Evolutionary conservation across 2,329 filamentous ascomycete genomes (phyloP), one percentile per base, ranked within the genome.

Genomic region (Pezicula radicicola): DNA sequence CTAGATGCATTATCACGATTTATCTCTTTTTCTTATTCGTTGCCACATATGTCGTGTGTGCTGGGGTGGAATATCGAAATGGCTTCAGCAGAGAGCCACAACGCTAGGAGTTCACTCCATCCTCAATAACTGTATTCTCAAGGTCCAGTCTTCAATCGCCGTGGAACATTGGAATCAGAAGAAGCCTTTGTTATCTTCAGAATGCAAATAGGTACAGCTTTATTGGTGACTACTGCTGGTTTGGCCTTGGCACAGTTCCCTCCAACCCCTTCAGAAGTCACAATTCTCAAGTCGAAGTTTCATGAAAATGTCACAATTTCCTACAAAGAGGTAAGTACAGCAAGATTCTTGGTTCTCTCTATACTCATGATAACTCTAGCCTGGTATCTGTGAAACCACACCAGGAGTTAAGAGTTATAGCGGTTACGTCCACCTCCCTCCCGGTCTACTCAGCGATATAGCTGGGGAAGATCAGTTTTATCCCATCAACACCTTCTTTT

Each of bases 281-380:
- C 63, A 4, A 55, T 69, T 7, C 52, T 73, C 10, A 59, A 69
- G 15, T 70, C 70, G 9, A 63, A 68, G 30, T 59, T 72, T 37
- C 58, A 68, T 46, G 62, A 69, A 6, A 68, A 66, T 8, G 61
- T 72, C 15, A 60, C 60, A 12, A 68, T 75, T 27, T 68, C 68
- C 2, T 73, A 71, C 59, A 74, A 73, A 57, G 68, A 72, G 61
- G 70, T 68, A 41, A 41, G 59, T 52, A 2, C 48, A 50, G 56
- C 13, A 8, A 40, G 4, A 7, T 7, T 40, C 7, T 30, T 30
- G 7, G 10, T 12, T 12, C 28, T 12, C 3, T 30, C 3, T 12
- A 2, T 30, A 8, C 28, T 30, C 7, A 12, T 30, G 7, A 5
- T 3, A 30, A 12, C 7, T 12, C 28, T 42, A 55, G 50, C 53